Evolutionary conservation across 2,329 filamentous ascomycete species (phyloP).

Genomic region (Fusarium virguliforme): DNA sequence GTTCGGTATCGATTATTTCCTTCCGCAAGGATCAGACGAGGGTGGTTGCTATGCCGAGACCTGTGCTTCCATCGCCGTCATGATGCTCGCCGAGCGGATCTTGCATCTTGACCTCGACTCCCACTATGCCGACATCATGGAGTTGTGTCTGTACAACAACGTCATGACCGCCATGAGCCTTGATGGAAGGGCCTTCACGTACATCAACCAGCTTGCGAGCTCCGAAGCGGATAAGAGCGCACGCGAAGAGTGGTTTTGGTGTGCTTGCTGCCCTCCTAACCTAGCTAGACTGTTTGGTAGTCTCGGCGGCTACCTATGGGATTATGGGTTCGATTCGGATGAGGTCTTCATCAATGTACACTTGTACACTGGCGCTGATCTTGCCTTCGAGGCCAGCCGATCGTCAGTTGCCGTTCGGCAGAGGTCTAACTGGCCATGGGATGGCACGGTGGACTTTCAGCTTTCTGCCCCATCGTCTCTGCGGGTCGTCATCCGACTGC

Average conservation of each 20-base stretch:
- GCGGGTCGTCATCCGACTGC: slow-evolving; percentile 61
- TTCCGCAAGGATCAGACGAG: slow-evolving; percentile 27
- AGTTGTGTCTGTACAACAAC: slow-evolving; percentile 73
- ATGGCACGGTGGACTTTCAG: slow-evolving; percentile 65
- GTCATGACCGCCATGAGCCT: slow-evolving; percentile 71
- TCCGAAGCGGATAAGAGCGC: slow-evolving; percentile 65
- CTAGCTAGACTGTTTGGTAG: slow-evolving; percentile 69
- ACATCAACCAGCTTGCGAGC: slow-evolving; percentile 73
- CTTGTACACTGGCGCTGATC: slow-evolving; percentile 66
- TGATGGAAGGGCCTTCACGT: slow-evolving; percentile 72
- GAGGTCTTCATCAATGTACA: slow-evolving; percentile 66
- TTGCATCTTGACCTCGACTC: slow-evolving; percentile 68
- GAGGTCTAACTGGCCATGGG: slow-evolving; percentile 70
- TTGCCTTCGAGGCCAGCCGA: slow-evolving; percentile 59
- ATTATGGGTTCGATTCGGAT: slow-evolving; percentile 53
- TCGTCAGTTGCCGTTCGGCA: slow-evolving; percentile 57
- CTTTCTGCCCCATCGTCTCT: slow-evolving; percentile 52
- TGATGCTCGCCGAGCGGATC: slow-evolving; percentile 72
- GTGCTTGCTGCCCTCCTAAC: slow-evolving; percentile 74
- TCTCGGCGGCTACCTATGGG: slow-evolving; percentile 71
- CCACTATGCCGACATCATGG: slow-evolving; percentile 72
- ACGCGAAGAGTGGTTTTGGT: slow-evolving; percentile 72
- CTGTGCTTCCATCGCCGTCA: slow-evolving; percentile 59
- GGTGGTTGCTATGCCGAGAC: slow-evolving; percentile 37
- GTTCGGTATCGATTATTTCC: slow-evolving; percentile 42